phyloP scores from a whole-genome alignment of 495 filamentous ascomycete genomes.

The Cladorrhinum samala region DNA sequence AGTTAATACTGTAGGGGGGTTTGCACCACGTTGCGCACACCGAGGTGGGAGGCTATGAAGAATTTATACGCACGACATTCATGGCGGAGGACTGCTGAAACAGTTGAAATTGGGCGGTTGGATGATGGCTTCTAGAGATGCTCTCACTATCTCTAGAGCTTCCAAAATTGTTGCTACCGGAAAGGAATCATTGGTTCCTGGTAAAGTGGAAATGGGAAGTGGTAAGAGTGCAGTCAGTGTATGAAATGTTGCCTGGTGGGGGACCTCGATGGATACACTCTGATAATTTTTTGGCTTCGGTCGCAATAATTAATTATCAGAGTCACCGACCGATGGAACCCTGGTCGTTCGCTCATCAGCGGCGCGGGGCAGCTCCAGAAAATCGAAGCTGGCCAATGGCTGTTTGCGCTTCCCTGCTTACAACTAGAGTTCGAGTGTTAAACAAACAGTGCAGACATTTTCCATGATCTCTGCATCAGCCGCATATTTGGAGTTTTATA shows the following conservation, averaged over 20 bases:
- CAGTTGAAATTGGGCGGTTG: too few species aligned
- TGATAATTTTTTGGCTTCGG: conserved; percentile 22
- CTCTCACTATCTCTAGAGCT: conserved; percentile 68
- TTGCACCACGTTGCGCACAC: conserved; percentile 3
- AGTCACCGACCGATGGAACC: too few species aligned
- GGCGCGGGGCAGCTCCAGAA: conserved; percentile 19
- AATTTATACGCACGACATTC: conserved; percentile 40
- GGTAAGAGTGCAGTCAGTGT: conserved; percentile 12
- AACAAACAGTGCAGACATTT: neutral
- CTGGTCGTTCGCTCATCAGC: too few species aligned
- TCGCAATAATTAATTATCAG: too few species aligned
- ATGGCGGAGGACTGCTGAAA: too few species aligned
- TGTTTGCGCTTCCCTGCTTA: conserved; percentile 12
- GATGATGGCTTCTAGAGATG: conserved; percentile 56
- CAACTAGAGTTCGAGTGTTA: conserved; percentile 1
- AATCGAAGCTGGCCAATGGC: conserved; percentile 13
- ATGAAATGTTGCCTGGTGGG: conserved; percentile 24
- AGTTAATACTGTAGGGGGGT: neutral
- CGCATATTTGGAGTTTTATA: neutral
- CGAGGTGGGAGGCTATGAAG: neutral
- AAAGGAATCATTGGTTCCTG: conserved; percentile 41
- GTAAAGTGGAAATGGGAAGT: conserved; percentile 10
- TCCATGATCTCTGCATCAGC: neutral
- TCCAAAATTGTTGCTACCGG: conserved; percentile 59
- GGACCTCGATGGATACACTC: conserved; percentile 11